Percentiles rank a stretch among this genome's conserved stretches.
phyloP scores from a whole-genome alignment of 192 early-diverging fungal species.

The Umbelopsis vinacea region DNA sequence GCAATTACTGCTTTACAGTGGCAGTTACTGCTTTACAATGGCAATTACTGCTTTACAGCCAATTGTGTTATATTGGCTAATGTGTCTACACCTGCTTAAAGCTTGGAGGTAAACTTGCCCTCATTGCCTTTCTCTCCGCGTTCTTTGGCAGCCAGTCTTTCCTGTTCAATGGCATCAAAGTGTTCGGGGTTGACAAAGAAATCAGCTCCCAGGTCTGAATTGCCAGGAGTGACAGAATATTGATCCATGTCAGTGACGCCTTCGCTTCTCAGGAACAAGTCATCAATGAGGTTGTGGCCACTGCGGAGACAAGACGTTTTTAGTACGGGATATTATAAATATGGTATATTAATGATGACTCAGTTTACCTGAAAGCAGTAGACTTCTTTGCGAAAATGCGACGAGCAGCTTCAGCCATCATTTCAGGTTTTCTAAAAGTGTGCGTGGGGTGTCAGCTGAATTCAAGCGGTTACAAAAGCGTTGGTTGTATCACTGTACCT shows the following conservation, averaged over 20 bases:
- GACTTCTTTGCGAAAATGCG: constrained; percentile 63
- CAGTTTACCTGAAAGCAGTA: constrained; percentile 46
- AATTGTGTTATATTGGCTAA: too few species aligned
- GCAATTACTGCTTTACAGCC: too few species aligned
- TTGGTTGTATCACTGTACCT: constrained; percentile 1
- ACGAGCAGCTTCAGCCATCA: constrained; percentile 79
- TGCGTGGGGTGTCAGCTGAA: not conserved
- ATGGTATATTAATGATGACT: too few species aligned
- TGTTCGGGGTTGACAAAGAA: constrained; percentile 61
- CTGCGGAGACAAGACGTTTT: constrained; percentile 13
- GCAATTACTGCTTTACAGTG: too few species aligned
- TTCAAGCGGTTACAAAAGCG: too few species aligned
- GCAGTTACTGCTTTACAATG: too few species aligned
- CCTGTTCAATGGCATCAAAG: constrained; percentile 43
- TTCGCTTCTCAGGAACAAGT: constrained; percentile 69
- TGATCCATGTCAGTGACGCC: constrained; percentile 74
- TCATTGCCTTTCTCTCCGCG: constrained; percentile 15
- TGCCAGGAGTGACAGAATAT: constrained; percentile 66
- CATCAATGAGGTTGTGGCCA: constrained; percentile 82
- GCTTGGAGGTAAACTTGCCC: constrained; percentile 15
- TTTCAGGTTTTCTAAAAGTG: constrained; percentile 49
- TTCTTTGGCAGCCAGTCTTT: constrained; percentile 32
- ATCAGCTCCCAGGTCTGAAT: constrained; percentile 64
- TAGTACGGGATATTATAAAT: too few species aligned
- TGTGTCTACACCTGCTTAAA: too few species aligned